Conservation (phyloP, 148 eudicot species). For the Polygonum aviculare region DNA sequence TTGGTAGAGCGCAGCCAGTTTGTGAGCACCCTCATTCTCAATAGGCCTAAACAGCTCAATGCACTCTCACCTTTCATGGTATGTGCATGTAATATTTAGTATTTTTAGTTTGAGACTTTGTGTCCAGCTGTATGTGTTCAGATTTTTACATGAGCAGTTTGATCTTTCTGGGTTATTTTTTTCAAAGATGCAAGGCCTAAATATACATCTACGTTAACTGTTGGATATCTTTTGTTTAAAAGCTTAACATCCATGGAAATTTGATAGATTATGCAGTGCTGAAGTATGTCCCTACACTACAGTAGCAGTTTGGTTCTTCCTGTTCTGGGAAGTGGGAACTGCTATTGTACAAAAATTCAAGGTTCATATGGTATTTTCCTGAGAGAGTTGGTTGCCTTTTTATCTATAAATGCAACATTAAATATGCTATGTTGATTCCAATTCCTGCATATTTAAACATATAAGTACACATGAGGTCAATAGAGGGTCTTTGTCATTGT, state of each 20-base stretch:
- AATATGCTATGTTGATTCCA: background rate
- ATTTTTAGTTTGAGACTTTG: background rate
- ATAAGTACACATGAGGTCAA: background rate
- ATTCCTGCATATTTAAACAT: background rate
- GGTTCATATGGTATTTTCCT: background rate
- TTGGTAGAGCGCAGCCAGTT: slow-evolving; percentile 43
- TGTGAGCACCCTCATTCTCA: slow-evolving; percentile 39
- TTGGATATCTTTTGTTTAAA: background rate
- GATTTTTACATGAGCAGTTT: background rate
- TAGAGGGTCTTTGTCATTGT: background rate
- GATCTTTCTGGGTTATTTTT: background rate
- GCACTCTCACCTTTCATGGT: slow-evolving; percentile 77
- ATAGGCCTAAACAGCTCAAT: slow-evolving; percentile 90
- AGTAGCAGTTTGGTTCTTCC: background rate
- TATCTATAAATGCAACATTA: background rate
- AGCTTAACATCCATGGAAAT: background rate
- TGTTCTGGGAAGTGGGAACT: background rate
- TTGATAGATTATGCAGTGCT: background rate
- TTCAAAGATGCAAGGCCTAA: background rate
- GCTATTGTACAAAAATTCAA: background rate
- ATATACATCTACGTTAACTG: background rate
- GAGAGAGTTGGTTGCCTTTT: background rate
- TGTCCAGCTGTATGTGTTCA: background rate
- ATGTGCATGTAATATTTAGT: slow-evolving; percentile 16
- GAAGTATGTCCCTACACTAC: background rate